phyloP scores from a whole-genome alignment of 441 rosid species.

The Euphorbia celastroides region DNA sequence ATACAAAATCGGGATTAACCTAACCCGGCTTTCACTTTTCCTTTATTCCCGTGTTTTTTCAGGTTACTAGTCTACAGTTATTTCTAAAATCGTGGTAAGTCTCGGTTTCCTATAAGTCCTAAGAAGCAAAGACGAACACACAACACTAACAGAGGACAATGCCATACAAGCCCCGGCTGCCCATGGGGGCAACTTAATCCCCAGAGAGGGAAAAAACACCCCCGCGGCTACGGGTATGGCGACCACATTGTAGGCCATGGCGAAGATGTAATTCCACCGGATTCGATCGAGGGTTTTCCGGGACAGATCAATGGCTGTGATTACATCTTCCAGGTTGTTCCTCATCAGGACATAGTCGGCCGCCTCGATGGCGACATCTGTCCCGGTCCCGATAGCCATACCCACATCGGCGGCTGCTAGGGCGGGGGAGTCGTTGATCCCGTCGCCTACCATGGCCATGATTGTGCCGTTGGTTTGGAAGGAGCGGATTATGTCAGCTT shows the following conservation, averaged over 20 bases:
- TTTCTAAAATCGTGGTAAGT: constrained; percentile 78
- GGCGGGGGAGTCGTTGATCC: constrained; percentile 97
- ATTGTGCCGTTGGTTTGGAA: constrained; percentile 79
- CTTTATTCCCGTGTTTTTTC: not conserved
- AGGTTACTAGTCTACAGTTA: constrained; percentile 69
- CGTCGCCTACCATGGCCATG: constrained; percentile 98
- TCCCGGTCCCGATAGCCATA: constrained; percentile 98
- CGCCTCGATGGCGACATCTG: constrained; percentile 95
- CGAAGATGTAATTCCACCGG: constrained; percentile 71
- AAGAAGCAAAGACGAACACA: constrained; percentile 94
- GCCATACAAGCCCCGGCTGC: constrained; percentile 99
- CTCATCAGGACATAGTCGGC: constrained; percentile 96
- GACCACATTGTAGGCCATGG: constrained; percentile 88
- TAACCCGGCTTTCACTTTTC: not conserved
- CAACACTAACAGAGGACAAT: constrained; percentile 93
- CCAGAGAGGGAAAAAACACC: constrained; percentile 63
- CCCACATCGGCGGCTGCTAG: constrained; percentile 98
- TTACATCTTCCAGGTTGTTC: constrained; percentile 90
- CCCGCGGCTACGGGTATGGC: constrained; percentile 92
- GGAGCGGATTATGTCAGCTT: constrained; percentile 66
- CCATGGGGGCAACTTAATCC: constrained; percentile 91
- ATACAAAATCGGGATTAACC: constrained; percentile 9
- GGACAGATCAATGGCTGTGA: constrained; percentile 92
- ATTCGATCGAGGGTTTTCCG: constrained; percentile 76
- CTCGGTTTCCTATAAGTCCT: constrained; percentile 83